Evolutionary conservation across 2,329 filamentous ascomycete genomes (phyloP), one percentile per base, ranked within the genome.

Genomic region (Colletotrichum aenigma): DNA sequence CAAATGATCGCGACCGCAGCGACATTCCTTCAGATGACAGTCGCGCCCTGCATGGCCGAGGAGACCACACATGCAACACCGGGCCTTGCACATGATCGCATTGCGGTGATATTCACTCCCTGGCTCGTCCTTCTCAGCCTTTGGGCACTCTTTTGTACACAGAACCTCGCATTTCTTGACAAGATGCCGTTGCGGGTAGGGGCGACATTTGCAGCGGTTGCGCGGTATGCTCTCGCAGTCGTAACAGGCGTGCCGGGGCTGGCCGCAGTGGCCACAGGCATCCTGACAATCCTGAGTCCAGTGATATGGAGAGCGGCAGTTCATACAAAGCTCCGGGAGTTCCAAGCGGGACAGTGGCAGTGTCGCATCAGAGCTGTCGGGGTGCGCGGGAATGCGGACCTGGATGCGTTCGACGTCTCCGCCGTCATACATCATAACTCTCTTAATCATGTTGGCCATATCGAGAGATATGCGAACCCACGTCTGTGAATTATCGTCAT

Each of bases 21-120:
- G 80, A 69, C 85, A 86, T 21, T 73, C 78, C 71, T 80, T 80
- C 36, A 83, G 67, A 26, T 81, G 78, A 74, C 85, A 86, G 32
- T 85, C 80, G 16, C 73, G 79, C n/a, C 84, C 85, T 30, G 80
- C 80, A 73, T 87, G 85, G 3, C 83, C 84, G 24, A 75, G 78
- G 5, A 82, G 70, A n/a, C 85, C 85, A 72, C 85, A 87, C 85
- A 87, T 86, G 76, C 85, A 86, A 76, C 85, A 87, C 21, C 85
- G 81, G 18, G 78, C 64, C 21, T 76, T 75, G 78, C 85, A 87
- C 4, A 79, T 78, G 81, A 87, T 86, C 58, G 85, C 85, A 58
- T 81, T 84, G 32, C 78, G 78, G 75, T 85, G 83, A 76, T 78
- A 78, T 60, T 80, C 78, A 8, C 82, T 82, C 4, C 78, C 76